Conservation (phyloP, 495 filamentous ascomycete genomes). For the Lineolata rhizophorae region DNA sequence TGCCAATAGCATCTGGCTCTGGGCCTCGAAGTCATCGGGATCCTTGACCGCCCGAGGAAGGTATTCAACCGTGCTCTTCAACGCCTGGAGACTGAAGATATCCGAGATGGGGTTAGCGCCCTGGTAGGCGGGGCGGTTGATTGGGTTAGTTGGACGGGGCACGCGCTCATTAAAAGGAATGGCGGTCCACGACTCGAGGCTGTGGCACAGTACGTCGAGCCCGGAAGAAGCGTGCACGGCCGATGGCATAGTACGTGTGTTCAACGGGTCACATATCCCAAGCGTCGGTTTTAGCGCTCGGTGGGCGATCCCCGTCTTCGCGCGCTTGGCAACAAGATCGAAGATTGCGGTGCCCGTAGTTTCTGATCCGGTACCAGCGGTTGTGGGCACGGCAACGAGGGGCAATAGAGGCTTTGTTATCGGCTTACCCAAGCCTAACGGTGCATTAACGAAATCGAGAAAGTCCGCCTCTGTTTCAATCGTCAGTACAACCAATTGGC, state of each 20-base stretch:
- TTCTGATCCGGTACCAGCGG: slow-evolving; percentile 84
- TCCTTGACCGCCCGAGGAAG: slow-evolving; percentile 69
- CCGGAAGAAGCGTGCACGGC: slow-evolving; percentile 78
- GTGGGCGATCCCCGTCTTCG: slow-evolving; percentile 91
- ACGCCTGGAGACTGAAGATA: slow-evolving; percentile 73
- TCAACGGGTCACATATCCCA: slow-evolving; percentile 87
- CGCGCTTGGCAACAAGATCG: slow-evolving; percentile 66
- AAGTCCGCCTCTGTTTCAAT: slow-evolving; percentile 46
- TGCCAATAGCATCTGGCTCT: slow-evolving; percentile 84
- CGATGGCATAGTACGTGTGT: slow-evolving; percentile 84
- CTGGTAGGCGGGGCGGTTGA: slow-evolving; percentile 83
- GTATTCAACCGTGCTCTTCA: slow-evolving; percentile 67
- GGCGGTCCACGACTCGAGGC: slow-evolving; percentile 85
- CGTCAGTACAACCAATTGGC: slow-evolving; percentile 4
- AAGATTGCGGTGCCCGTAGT: slow-evolving; percentile 97
- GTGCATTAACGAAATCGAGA: slow-evolving; percentile 93
- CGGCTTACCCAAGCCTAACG: slow-evolving; percentile 69
- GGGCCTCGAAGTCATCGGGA: slow-evolving; percentile 76
- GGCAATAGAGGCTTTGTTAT: slow-evolving; percentile 60
- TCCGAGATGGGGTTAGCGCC: slow-evolving; percentile 95
- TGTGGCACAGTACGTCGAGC: slow-evolving; percentile 84
- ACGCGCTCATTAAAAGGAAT: slow-evolving; percentile 75
- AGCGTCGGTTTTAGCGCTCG: slow-evolving; percentile 86
- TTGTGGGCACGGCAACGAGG: slow-evolving; percentile 83
- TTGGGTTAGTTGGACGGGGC: slow-evolving; percentile 72